A percentile compares a stretch with the other conserved stretches of the same genome.
phyloP scores from a whole-genome alignment of 371 early-diverging fungal species.

The Massospora cicadina region DNA sequence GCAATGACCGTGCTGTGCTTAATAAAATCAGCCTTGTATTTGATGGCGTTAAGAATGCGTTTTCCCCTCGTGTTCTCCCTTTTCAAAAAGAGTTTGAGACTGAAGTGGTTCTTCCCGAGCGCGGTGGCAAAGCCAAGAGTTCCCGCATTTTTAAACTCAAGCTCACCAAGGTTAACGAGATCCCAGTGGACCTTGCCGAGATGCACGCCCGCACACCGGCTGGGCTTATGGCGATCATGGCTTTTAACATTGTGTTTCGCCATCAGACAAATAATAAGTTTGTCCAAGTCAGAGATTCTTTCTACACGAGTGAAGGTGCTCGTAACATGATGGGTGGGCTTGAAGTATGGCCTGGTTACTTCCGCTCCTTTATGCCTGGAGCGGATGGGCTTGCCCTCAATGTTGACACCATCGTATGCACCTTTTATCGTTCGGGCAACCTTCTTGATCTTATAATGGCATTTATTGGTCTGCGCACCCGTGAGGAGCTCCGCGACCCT shows the following conservation, averaged over 20 bases:
- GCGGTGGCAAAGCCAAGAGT: background rate
- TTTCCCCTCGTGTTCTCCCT: constrained; percentile 24
- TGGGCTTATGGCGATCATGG: constrained; percentile 31
- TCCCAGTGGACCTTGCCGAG: constrained; percentile 6
- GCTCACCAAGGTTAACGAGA: constrained; percentile 5
- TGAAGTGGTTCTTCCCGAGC: background rate
- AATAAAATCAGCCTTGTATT: constrained; percentile 24
- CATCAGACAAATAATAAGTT: constrained; percentile 36
- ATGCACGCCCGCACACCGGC: constrained; percentile 20
- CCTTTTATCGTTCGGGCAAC: constrained; percentile 1
- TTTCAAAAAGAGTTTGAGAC: constrained; percentile 15
- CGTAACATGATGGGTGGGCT: constrained; percentile 31
- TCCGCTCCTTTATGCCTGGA: constrained; percentile 40
- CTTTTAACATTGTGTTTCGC: constrained; percentile 49
- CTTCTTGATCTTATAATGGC: background rate
- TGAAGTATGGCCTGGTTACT: constrained; percentile 65
- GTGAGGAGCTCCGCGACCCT: background rate
- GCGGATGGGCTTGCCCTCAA: constrained; percentile 28
- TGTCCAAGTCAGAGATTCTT: constrained; percentile 45
- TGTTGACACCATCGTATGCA: constrained; percentile 34
- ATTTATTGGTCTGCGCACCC: constrained; percentile 4
- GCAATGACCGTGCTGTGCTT: constrained; percentile 17
- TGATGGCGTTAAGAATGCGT: constrained; percentile 44
- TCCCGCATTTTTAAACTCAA: constrained; percentile 5
- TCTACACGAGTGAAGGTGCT: constrained; percentile 42